These are phyloP conservation scores for Cercophora sp. DNA, from an alignment of 495 filamentous ascomycete species.

Conservation along the genomic window DNA sequence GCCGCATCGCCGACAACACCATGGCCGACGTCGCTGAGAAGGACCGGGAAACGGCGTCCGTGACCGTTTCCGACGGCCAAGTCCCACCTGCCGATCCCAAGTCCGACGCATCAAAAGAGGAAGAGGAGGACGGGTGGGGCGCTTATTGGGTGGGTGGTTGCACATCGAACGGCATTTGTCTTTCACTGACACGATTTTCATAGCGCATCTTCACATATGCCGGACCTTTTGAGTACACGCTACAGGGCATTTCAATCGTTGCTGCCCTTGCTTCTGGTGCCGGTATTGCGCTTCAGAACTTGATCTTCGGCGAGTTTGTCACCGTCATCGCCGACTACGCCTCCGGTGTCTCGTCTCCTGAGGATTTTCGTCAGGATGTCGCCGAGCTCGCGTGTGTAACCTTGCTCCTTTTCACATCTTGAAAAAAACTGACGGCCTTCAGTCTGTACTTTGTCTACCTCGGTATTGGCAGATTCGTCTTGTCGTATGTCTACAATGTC, in stretches of 20 bases:
- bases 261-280: constrained; percentile 29
- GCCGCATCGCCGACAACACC: neutral
- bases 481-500: constrained; percentile 40
- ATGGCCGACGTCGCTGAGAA: neutral
- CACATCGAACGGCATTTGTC: neutral
- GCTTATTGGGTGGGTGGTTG: constrained; percentile 13
- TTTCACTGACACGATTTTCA: neutral
- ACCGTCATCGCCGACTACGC: constrained; percentile 25
- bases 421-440: neutral
- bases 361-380: constrained; percentile 14
- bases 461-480: constrained; percentile 47
- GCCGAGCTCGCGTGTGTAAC: constrained; percentile 15
- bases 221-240: constrained; percentile 11
- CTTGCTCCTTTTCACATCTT: neutral
- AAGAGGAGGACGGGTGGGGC: constrained; percentile 4
- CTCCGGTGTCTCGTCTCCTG: neutral
- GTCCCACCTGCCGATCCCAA: neutral
- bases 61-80: neutral
- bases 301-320: constrained; percentile 33
- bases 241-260: constrained; percentile 16
- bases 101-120: neutral
- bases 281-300: constrained; percentile 33
- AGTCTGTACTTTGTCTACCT: constrained; percentile 51
- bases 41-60: neutral
- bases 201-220: constrained; percentile 24